Percentiles rank a stretch among this genome's conserved stretches.
Conservation (phyloP, 2,329 filamentous ascomycete species). For the Aspergillus neotritici region DNA sequence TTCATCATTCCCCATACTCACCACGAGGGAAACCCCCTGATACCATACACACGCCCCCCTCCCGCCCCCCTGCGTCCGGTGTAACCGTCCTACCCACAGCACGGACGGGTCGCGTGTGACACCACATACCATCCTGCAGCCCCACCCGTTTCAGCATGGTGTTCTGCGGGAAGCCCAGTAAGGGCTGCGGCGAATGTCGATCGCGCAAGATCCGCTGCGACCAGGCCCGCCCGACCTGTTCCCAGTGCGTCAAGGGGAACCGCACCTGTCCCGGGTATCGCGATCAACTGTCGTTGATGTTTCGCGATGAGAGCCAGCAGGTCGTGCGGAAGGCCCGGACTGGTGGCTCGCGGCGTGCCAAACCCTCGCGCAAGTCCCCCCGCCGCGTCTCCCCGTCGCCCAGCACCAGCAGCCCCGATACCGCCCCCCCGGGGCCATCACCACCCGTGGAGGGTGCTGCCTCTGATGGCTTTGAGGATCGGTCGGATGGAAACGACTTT, state of each 20-base stretch:
- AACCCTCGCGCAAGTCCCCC: conserved; percentile 8
- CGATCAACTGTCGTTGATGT: conserved; percentile 60
- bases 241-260: conserved; percentile 56
- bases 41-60: background rate
- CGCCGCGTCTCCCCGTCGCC: background rate
- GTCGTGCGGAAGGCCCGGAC: conserved; percentile 55
- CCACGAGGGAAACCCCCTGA: background rate
- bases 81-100: too few relatives aligned
- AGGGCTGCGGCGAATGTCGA: conserved; percentile 41
- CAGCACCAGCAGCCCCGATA: too few relatives aligned
- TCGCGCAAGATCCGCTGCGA: conserved; percentile 50
- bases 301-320: conserved; percentile 60
- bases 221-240: conserved; percentile 55
- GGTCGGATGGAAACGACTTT: conserved; percentile 17
- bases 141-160: conserved; percentile 29
- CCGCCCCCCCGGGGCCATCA: too few relatives aligned
- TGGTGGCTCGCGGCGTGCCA: conserved; percentile 26
- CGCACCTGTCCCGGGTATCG: conserved; percentile 60
- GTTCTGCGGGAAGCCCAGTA: conserved; percentile 42
- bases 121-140: background rate
- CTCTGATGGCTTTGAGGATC: background rate
- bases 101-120: too few relatives aligned
- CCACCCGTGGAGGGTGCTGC: too few relatives aligned
- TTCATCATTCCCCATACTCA: too few relatives aligned
- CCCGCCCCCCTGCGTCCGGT: background rate